Evolutionary conservation across 2,329 filamentous ascomycete species (phyloP), one percentile per base, ranked within the genome.

Genomic region (Phoma sp.): DNA sequence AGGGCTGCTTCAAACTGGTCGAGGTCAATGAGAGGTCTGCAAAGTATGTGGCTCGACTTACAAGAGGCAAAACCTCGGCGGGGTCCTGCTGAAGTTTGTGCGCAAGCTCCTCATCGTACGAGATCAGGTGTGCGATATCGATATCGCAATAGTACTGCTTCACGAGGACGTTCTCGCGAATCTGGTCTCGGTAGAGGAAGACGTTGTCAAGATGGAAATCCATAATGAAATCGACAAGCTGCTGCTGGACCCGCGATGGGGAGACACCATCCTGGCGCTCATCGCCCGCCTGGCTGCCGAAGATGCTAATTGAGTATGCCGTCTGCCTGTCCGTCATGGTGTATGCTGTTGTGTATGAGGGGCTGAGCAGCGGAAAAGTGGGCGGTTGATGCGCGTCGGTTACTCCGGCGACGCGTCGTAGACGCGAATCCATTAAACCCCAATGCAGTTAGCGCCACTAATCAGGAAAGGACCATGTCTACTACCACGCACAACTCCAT

Each of bases 81-180:
- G 95, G 96, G 71, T 97, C 91, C 43, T 90, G 95, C 18, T 89
- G 90, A 58, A 99, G 82, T 70, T 88, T 87, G 75, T 98, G 91
- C 25, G 93, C 95, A 56, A 99, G 83, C 74, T 97, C 92, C 77
- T 98, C 93, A 70, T 96, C 95, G 78, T 93, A 98, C 58, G 89
- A 95, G 74, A 98, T 98, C 55, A 99, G 80, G 74, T 99, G 93
- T 58, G 90, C 91, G 66, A 99, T 91, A 74, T 99, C 93, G 72
- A 99, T 86, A 74, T 99, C 93, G 80, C 95, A 97, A 76, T 89
- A 97, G 79, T 92, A 98, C 67, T 93, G 92, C 74, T 96, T 95
- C 37, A 96, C 82, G 1, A 98, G 84, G 7, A 95, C 92, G 79
- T 99, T 99, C 72, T 98, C 92, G 67, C 91, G 87, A 55, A 99